A percentile compares a stretch with the other conserved stretches of the same genome.
phyloP scores from a whole-genome alignment of 2,329 filamentous ascomycete species.

The Sphaceloma murrayae region DNA sequence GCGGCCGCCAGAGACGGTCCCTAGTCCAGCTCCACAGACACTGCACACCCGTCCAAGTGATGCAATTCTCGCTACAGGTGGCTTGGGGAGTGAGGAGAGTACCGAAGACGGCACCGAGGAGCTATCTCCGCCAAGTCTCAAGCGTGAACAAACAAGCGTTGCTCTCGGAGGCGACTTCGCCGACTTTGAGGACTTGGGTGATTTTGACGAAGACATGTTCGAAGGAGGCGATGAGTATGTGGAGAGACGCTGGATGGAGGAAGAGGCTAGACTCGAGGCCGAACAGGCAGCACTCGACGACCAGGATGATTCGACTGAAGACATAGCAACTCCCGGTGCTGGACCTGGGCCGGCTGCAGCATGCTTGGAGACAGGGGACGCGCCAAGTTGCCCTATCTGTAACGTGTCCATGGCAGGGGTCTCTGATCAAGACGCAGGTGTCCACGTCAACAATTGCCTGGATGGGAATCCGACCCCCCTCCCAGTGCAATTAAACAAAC shows the following conservation, averaged over 20 bases:
- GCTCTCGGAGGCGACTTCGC: constrained; percentile 42
- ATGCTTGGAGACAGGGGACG: constrained; percentile 20
- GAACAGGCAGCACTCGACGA: constrained; percentile 38
- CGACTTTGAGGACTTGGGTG: constrained; percentile 44
- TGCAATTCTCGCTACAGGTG: too few relatives aligned
- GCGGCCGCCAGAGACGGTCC: too few relatives aligned
- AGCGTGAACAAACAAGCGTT: constrained; percentile 43
- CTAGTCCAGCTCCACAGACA: too few relatives aligned
- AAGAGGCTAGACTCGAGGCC: constrained; percentile 49
- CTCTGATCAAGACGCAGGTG: constrained; percentile 54
- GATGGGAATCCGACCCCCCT: constrained; percentile 66
- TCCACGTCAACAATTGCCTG: constrained; percentile 87
- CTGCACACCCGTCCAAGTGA: too few relatives aligned
- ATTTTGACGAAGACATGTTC: constrained; percentile 53
- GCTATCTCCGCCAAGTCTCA: constrained; percentile 27
- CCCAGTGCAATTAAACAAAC: constrained; percentile 15
- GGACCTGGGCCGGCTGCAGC: constrained; percentile 7
- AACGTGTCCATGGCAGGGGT: constrained; percentile 50
- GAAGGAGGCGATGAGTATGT: constrained; percentile 43
- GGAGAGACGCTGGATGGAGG: constrained; percentile 59
- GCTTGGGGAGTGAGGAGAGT: too few relatives aligned
- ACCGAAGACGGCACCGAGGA: too few relatives aligned
- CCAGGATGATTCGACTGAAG: constrained; percentile 17
- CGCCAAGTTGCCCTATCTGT: constrained; percentile 65
- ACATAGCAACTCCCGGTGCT: background rate